A percentile compares a stretch with the other conserved stretches of the same genome.
Conservation (phyloP, 2,329 filamentous ascomycete genomes). For the Metarhizium rileyi region DNA sequence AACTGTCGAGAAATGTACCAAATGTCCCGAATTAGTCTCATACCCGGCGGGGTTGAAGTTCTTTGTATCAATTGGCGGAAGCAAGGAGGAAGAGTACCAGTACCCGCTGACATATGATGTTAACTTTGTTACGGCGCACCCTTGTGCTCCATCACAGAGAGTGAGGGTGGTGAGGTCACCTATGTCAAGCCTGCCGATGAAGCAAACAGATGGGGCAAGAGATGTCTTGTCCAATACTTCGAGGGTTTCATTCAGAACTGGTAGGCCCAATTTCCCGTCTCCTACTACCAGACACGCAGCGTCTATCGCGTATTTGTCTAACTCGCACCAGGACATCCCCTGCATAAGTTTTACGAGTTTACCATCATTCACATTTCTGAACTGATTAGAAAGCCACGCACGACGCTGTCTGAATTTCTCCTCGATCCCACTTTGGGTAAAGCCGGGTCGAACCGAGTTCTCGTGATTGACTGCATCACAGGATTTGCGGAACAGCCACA, state of each 20-base stretch:
- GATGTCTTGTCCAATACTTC: constrained; percentile 33
- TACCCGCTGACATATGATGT: constrained; percentile 47
- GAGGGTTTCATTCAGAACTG: constrained; percentile 37
- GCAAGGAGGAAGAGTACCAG: constrained; percentile 30
- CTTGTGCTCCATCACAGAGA: constrained; percentile 48
- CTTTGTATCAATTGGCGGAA: constrained; percentile 27
- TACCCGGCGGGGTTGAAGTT: constrained; percentile 27
- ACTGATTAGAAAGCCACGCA: constrained; percentile 37
- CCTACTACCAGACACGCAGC: background rate
- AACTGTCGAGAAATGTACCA: constrained; percentile 23
- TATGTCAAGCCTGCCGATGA: constrained; percentile 46
- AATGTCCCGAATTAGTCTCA: constrained; percentile 23
- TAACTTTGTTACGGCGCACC: constrained; percentile 56
- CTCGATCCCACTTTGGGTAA: constrained; percentile 22
- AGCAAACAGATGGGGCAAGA: constrained; percentile 43
- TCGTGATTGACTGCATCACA: constrained; percentile 56
- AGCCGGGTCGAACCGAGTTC: constrained; percentile 27
- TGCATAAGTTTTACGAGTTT: constrained; percentile 55
- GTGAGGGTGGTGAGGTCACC: constrained; percentile 50
- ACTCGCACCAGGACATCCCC: constrained; percentile 41
- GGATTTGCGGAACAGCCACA: constrained; percentile 37
- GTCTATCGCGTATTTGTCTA: constrained; percentile 1
- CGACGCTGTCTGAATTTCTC: constrained; percentile 38
- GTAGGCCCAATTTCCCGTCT: constrained; percentile 20
- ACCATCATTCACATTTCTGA: constrained; percentile 49